phyloP scores from a whole-genome alignment of 306 rosid genomes.

The Ceratonia siliqua region DNA sequence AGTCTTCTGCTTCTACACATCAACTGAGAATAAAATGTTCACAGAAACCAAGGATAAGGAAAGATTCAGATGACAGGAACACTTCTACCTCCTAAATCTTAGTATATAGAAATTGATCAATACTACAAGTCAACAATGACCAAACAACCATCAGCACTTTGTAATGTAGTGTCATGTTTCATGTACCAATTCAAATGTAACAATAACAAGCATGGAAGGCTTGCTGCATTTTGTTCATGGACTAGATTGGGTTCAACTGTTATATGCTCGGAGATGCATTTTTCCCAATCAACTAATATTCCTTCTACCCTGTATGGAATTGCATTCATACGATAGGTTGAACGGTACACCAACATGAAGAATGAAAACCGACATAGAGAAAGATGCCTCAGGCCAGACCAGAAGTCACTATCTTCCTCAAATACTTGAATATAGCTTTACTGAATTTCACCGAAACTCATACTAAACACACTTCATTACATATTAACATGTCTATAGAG shows the following conservation, averaged over 20 bases:
- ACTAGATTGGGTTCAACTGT: not conserved
- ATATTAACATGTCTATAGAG: not conserved
- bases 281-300: not conserved
- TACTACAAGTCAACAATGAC: not conserved
- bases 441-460: not conserved
- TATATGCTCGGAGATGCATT: not conserved
- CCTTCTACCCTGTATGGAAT: not conserved
- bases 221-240: not conserved
- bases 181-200: not conserved
- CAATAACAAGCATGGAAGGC: not conserved
- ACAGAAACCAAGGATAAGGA: not conserved
- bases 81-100: not conserved
- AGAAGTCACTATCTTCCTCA: not conserved
- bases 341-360: not conserved
- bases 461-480: not conserved
- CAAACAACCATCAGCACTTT: not conserved
- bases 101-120: not conserved
- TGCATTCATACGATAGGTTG: not conserved
- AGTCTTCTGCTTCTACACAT: conserved; percentile 9
- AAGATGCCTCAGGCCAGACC: not conserved
- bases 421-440: not conserved
- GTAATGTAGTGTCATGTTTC: not conserved
- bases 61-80: conserved; percentile 1
- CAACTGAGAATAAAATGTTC: conserved; percentile 26
- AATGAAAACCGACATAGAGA: not conserved